Base-by-base conservation (phyloP, 345 rosid genomes). In the Eucalyptus albens region DNA sequence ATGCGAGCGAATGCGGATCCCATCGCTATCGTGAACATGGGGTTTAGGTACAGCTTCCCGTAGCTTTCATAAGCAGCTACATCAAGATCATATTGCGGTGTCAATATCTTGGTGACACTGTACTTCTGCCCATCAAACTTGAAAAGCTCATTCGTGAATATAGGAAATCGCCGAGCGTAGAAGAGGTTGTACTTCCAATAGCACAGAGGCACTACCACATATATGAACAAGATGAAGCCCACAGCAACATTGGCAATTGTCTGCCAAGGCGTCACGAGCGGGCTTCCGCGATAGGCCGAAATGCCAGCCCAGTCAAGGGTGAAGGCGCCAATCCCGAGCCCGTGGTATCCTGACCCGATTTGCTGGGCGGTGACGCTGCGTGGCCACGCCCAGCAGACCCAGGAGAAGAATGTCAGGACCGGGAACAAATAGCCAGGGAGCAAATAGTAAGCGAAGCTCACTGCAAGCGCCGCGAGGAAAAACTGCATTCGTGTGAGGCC, bases 291-390 rank as follows among this genome's bases (percentile, higher is more conserved):
- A 87, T 96, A 98, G 87, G 99, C 99, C 9, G 98, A 94, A 91
- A 97, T 95, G 44, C 98, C 99, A 45, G 98, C 98, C 99, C 99
- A 98, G 69, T 98, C 99, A 50, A 98, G 94, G 77, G 97, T 95
- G 89, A 97, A 96, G 15, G 99, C 98, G 86, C 99, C 99, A 17
- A 97, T 60, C 7, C 99, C 99, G 0, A 98, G 97, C 22, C 99
- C 99, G 59, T 96, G 95, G 93, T 94, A 93, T 15, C 98, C 99
- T 6, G 99, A 98, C 21, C 99, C 99, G 27, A 98, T 89, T 87
- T 98, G 99, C 90, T 97, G 99, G 47, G 99, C 99, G 49, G 99
- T 97, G 92, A 97, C 94, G 89, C 93, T 95, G 69, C 86, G 87
- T 13, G 98, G 98, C 97, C 97, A 96, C 56, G 87, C 95, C 98